Evolutionary conservation across 148 eudicot genomes (phyloP), one percentile per base, ranked within the genome.

Genomic region (Nyssa sinensis): DNA sequence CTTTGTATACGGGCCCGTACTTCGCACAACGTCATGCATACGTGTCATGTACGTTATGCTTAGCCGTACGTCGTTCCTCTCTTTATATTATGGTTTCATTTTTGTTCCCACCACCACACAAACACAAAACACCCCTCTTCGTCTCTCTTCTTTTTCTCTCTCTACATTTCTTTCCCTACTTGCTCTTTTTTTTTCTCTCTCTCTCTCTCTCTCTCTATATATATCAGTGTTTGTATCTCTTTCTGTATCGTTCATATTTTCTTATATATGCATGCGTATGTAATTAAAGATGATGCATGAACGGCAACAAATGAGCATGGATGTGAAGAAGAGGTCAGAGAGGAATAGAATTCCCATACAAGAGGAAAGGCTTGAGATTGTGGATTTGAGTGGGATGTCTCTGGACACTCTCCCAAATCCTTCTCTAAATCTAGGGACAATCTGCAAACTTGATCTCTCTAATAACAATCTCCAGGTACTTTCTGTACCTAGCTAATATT

Each of bases 371-470:
- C 83, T 79, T 2, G 85, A 81, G 12, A 76, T 86, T 7, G 72
- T 91, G 74, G 89, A 91, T 86, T 79, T 88, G 79, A 91, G 92
- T 74, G 90, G 89, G 19, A 73, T 83, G 86, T 74, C 70, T 65
- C 84, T 91, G 72, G 72, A 88, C 4, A 58, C 74, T 69, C 82
- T 91, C 39, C 93, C 92, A 7, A 83, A 72, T 68, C 85, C 88
- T 67, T 41, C 79, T 53, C 74, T 89, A 58, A 92, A 85, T 79
- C 64, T 92, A 17, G 88, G 81, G 17, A 69, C 82, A n/a, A 84
- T 92, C 57, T 88, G 90, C 84, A 92, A 92, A 65, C 86, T 92
- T 64, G 85, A 92, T 67, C 81, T 92, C 74, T 92, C 97, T 83
- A 89, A 86, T 57, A 92, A 92, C 71, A 82, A 92, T 73, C 86